Evolutionary conservation across 441 rosid species (phyloP), one percentile per base, ranked within the genome.

Genomic region (Erysimum pusillum): DNA sequence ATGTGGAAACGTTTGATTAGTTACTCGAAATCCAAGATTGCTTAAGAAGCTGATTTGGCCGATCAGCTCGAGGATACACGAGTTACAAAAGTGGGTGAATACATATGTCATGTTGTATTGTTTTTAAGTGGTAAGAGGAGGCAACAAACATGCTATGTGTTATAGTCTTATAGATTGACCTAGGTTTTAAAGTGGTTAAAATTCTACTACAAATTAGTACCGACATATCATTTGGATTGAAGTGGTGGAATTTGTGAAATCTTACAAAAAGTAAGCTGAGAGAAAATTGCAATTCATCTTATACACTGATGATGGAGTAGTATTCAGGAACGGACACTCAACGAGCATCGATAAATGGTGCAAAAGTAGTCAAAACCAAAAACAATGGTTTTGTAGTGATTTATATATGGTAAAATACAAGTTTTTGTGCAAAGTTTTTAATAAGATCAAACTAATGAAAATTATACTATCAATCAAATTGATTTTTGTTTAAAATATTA

Each of bases 91-190:
- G 12, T 18, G 53, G 53, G 17, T 11, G 53, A 49, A 49, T 17
- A 49, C 28, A 7, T 15, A 49, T 18, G 5, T 17, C 36, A 67
- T 67, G 62, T 46, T 53, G 51, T 25, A 38, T 0, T 22, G 18
- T 53, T 25, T 32, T 32, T 17, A 1, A 4, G 14, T 42, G 14
- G 60, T 36, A 35, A 11, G 45, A 48, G 14, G 39, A 39, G 39
- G 28, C 15, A 7, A 49, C 46, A 66, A 10, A 25, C 63, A 54
- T 69, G 63, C 31, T 56, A 10, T 52, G 45, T 52, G 49, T 67
- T 53, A 5, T 67, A 9, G 45, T 52, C 38, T 67, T 53, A 5
- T 67, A 9, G 32, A 18, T 38, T 36, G 72, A 52, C 10, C 20
- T 67, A 20, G 12, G 48, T 56, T 18, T 3, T 17, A 41, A 41